phyloP scores from a whole-genome alignment of 2,329 filamentous ascomycete genomes.

The Aspergillus transmontanensis region DNA sequence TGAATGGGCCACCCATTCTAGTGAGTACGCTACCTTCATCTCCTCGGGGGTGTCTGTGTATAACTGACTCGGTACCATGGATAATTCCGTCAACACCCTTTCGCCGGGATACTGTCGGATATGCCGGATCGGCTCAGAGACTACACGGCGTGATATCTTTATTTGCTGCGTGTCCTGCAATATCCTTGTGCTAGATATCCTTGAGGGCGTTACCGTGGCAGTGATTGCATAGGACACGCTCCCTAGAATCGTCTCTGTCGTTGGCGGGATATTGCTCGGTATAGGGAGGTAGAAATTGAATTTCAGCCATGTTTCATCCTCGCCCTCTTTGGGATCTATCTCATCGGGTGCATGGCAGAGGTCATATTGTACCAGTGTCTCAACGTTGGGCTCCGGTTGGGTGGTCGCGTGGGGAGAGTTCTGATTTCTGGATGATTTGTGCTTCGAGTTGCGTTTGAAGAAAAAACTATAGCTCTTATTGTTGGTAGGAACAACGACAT shows the following conservation, averaged over 20 bases:
- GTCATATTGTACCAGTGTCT: neutral
- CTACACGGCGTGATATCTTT: neutral
- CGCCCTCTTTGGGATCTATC: neutral
- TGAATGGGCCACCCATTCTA: neutral
- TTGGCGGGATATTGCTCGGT: neutral
- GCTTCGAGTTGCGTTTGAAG: constrained; percentile 1
- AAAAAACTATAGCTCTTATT: neutral
- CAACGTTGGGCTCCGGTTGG: neutral
- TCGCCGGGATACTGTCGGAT: constrained; percentile 1
- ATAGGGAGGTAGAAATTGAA: neutral
- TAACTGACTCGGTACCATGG: neutral
- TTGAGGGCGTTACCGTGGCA: neutral
- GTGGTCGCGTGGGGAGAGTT: neutral
- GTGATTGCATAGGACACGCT: neutral
- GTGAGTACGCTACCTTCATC: neutral
- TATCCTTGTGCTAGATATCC: neutral
- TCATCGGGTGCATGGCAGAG: neutral
- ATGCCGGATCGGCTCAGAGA: neutral
- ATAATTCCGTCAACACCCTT: neutral
- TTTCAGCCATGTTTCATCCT: neutral
- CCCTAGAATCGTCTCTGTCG: neutral
- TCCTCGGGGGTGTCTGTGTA: neutral
- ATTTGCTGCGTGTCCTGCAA: neutral
- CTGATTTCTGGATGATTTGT: neutral
- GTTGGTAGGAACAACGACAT: neutral